Base-by-base conservation (phyloP, 2,329 filamentous ascomycete species). In the Bipolaris sorokiniana region DNA sequence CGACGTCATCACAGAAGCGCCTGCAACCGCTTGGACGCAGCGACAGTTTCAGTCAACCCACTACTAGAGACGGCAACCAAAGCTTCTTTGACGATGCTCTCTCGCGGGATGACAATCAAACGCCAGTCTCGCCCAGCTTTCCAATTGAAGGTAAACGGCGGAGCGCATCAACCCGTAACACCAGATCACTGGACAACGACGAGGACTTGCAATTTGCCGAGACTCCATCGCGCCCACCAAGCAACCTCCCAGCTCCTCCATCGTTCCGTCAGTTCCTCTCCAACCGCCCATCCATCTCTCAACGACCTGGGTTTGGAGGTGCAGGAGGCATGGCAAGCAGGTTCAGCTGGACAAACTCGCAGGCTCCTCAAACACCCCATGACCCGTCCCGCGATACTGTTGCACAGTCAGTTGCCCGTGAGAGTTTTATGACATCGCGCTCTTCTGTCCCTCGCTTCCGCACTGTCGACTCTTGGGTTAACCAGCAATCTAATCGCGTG, bases 341-440 rank as follows among this genome's bases (percentile, higher is more conserved):
- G 31, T 78, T 78, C 64, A 76, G 73, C 58, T 77, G 76, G 76
- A 78, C 76, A 5, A 77, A 78, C 49, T 76, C 75, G 0, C 69
- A 77, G 34, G 75, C 74, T 20, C 71, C 76, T 26, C 73, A 76
- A 54, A 77, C 76, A 11, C 75, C 76, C 0, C 67, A 71, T n/a
- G 74, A 75, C 18, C 54, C 68, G 5, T 62, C 51, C 2, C 67
- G 67, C 22, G 72, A 76, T 53, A 70, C 69, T 9, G 58, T 64
- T 31, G 63, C 60, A 3, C 62, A 67, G 34, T 59, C 61, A n/a
- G 54, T 68, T 22, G 58, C 62, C 3, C 72, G 72, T 16, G 74
- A 76, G n/a, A 73, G 69, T 55, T 72, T 73, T 51, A 72, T 76
- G 64, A 77, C 75, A 4, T 54, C 65, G 5, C 71, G 71, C 13